A percentile compares a stretch with the other conserved stretches of the same genome.
Conservation (phyloP, 805 yeast genomes). For the Metschnikowia lunata region DNA sequence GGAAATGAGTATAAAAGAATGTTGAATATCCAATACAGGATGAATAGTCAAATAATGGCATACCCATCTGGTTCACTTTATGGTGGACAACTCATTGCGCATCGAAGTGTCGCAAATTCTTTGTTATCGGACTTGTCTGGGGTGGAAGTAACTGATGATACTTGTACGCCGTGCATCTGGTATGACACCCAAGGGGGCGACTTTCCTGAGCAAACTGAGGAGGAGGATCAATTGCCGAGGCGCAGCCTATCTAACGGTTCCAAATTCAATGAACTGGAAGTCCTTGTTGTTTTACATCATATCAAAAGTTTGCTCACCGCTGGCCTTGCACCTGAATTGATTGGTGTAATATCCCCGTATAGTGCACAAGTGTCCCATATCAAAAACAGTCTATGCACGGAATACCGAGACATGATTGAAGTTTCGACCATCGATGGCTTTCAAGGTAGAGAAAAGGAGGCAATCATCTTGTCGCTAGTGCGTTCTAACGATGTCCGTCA, state of each 20-base stretch:
- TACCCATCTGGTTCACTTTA: constrained; percentile 70
- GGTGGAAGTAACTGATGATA: constrained; percentile 49
- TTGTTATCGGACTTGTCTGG: constrained; percentile 48
- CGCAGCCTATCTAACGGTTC: constrained; percentile 36
- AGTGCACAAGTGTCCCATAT: constrained; percentile 75
- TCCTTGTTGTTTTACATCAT: constrained; percentile 55
- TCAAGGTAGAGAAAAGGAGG: constrained; percentile 94
- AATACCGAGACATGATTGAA: constrained; percentile 47
- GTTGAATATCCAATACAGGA: constrained; percentile 78
- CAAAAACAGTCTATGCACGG: constrained; percentile 30
- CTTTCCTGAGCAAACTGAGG: constrained; percentile 54
- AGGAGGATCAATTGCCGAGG: constrained; percentile 17
- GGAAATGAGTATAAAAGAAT: constrained; percentile 49
- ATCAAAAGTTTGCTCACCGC: constrained; percentile 44
- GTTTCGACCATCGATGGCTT: constrained; percentile 93
- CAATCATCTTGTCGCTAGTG: constrained; percentile 73
- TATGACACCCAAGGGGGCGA: constrained; percentile 92
- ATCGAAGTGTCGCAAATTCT: constrained; percentile 48
- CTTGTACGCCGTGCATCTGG: constrained; percentile 62
- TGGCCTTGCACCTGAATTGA: constrained; percentile 52
- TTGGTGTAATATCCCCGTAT: constrained; percentile 90
- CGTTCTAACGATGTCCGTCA: constrained; percentile 68
- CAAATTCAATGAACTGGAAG: constrained; percentile 76
- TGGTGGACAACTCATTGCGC: constrained; percentile 58
- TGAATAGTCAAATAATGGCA: constrained; percentile 74